Conservation (phyloP, 176 grass and related monocot species). For the Luzula sylvatica region DNA sequence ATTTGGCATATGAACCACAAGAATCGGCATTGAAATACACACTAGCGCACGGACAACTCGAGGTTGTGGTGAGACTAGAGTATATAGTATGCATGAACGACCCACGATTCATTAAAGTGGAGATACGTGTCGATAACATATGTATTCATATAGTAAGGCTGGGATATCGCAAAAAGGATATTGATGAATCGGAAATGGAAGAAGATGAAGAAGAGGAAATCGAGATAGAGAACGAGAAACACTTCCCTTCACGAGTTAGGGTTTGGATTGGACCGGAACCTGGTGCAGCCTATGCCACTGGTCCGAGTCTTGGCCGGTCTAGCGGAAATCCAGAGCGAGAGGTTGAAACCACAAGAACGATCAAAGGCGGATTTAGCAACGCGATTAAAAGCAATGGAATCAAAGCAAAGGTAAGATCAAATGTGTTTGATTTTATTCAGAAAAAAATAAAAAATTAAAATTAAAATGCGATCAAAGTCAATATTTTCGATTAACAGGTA, state of each 20-base stretch:
- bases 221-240: constrained; percentile 38
- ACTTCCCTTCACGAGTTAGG: constrained; percentile 72
- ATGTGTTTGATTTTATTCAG: too few species aligned
- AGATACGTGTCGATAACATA: constrained; percentile 54
- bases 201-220: constrained; percentile 7
- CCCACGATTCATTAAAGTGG: constrained; percentile 36
- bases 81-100: constrained; percentile 35
- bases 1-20: constrained; percentile 35
- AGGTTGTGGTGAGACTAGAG: constrained; percentile 51
- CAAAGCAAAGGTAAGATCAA: not conserved
- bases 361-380: constrained; percentile 45
- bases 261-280: constrained; percentile 61
- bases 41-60: constrained; percentile 64
- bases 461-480: too few species aligned
- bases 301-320: constrained; percentile 78
- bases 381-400: constrained; percentile 21
- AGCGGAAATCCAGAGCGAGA: constrained; percentile 70
- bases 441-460: too few species aligned
- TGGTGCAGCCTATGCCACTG: constrained; percentile 55
- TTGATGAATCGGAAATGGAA: not conserved
- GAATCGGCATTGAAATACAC: constrained; percentile 57
- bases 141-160: constrained; percentile 52
- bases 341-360: constrained; percentile 49
- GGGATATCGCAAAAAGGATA: constrained; percentile 33
- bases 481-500: constrained; percentile 16